Evolutionary conservation across 1,139 yeast species (phyloP).

Genomic region (Scheffersomyces quercinus): DNA sequence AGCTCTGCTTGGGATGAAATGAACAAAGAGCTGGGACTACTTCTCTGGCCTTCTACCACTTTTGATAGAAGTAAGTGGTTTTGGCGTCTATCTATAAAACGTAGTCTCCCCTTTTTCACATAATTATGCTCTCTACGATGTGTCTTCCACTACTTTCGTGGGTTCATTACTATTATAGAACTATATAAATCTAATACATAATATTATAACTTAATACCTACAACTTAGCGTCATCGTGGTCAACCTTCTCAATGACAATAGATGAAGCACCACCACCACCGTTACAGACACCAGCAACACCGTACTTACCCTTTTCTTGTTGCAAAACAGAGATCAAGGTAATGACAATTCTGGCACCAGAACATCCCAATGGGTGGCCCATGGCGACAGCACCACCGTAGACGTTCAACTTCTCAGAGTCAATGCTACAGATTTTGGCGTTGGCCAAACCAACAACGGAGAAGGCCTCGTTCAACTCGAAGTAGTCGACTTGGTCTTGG

Average conservation of each 20-base stretch:
- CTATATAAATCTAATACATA: too few relatives aligned
- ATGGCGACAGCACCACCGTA: slow-evolving; percentile 99
- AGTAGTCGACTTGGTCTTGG: slow-evolving; percentile 64
- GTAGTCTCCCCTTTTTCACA: too few relatives aligned
- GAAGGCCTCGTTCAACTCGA: slow-evolving; percentile 96
- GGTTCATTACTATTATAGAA: too few relatives aligned
- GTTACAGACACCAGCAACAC: slow-evolving; percentile 95
- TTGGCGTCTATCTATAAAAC: too few relatives aligned
- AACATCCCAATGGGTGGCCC: slow-evolving; percentile 97
- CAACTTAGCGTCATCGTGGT: slow-evolving; percentile 22
- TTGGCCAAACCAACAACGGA: slow-evolving; percentile 94
- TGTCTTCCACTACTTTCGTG: too few relatives aligned
- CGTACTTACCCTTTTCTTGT: slow-evolving; percentile 86
- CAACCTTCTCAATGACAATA: slow-evolving; percentile 61
- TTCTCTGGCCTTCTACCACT: too few relatives aligned
- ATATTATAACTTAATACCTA: slow-evolving; percentile 6
- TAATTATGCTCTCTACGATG: too few relatives aligned
- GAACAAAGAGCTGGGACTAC: too few relatives aligned
- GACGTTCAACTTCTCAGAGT: slow-evolving; percentile 74
- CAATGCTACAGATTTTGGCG: slow-evolving; percentile 67
- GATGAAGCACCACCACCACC: slow-evolving; percentile 99
- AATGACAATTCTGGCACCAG: slow-evolving; percentile 93
- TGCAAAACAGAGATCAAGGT: slow-evolving; percentile 74
- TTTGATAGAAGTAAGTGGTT: too few relatives aligned
- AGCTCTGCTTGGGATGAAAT: too few relatives aligned